Conservation (phyloP, 306 rosid species). For the Vigna unguiculata region DNA sequence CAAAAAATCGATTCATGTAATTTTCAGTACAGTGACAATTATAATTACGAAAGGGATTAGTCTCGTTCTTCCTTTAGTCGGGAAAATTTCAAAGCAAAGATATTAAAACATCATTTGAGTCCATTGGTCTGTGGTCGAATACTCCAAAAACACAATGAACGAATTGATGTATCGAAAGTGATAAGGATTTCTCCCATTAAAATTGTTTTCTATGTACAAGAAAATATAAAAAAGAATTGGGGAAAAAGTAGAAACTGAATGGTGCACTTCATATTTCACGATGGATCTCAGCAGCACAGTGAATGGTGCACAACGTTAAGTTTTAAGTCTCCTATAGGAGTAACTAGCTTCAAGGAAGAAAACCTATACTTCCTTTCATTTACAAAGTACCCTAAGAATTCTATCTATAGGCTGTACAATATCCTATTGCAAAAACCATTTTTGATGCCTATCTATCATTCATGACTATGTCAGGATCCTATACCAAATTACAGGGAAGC, state of each 20-base stretch:
- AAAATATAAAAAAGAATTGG: neutral
- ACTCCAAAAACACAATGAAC: neutral
- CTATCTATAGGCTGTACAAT: constrained; percentile 51
- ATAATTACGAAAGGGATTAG: too few relatives aligned
- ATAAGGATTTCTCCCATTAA: neutral
- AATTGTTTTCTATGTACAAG: neutral
- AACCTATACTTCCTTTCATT: constrained; percentile 48
- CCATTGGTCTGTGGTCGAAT: neutral
- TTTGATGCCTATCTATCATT: constrained; percentile 38
- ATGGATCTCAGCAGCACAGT: neutral
- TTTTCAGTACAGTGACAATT: too few relatives aligned
- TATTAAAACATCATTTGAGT: neutral
- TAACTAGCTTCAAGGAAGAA: constrained; percentile 43
- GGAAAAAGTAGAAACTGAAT: neutral
- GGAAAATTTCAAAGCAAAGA: neutral
- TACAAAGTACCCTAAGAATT: constrained; percentile 44
- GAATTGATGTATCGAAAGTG: neutral
- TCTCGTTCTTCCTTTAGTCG: too few relatives aligned
- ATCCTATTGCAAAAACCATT: constrained; percentile 44
- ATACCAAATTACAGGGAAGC: constrained; percentile 35
- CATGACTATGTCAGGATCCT: constrained; percentile 46
- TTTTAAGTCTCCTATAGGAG: neutral
- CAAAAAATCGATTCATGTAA: too few relatives aligned
- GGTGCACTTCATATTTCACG: neutral
- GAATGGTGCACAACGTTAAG: neutral